Evolutionary conservation across 306 rosid genomes (phyloP).

Genomic region (Geum urbanum): DNA sequence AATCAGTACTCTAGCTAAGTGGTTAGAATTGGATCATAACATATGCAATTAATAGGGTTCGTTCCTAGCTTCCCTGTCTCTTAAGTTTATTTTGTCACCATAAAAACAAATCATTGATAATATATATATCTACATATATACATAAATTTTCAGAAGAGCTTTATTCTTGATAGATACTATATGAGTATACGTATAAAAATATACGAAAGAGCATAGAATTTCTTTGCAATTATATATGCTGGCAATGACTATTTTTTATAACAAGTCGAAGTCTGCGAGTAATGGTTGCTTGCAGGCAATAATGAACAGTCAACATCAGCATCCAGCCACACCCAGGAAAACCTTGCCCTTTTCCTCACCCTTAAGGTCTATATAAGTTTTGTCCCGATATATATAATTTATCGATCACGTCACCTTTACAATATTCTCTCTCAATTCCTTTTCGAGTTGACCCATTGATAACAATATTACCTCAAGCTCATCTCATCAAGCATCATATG

Average conservation of each 20-base stretch:
- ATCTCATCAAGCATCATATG: conserved; percentile 5
- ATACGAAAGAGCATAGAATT: neutral
- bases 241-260: conserved; percentile 8
- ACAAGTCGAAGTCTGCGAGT: neutral
- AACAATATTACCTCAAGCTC: neutral
- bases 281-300: neutral
- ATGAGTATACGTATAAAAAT: too few relatives aligned
- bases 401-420: neutral
- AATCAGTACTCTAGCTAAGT: neutral
- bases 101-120: neutral
- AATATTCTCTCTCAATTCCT: conserved; percentile 14
- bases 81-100: neutral
- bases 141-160: too few relatives aligned
- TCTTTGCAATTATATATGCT: neutral
- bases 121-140: neutral
- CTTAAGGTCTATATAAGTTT: neutral
- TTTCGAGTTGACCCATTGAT: conserved; percentile 6
- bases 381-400: neutral
- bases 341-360: neutral
- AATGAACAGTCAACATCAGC: neutral
- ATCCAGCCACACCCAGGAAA: neutral
- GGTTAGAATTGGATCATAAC: neutral
- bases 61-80: too few relatives aligned
- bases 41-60: neutral
- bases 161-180: too few relatives aligned